Percentiles rank a stretch among this genome's conserved stretches.
Conservation (phyloP, 139 green algal species). For the Zygnema cylindricum region DNA sequence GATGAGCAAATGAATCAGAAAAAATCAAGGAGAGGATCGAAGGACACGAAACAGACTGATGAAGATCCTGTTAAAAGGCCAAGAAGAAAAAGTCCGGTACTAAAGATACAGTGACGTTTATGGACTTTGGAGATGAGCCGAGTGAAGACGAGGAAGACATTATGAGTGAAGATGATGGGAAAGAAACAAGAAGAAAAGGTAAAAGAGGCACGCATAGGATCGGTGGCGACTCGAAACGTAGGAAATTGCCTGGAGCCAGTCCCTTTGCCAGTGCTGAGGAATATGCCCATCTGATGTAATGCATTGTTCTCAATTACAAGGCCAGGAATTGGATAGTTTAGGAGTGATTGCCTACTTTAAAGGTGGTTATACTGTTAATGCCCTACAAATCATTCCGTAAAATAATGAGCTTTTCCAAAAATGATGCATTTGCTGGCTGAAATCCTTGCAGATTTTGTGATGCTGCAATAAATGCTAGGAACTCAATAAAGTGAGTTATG, state of each 20-base stretch:
- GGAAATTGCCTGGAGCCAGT: background rate
- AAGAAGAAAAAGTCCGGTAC: constrained; percentile 4
- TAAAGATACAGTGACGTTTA: constrained; percentile 13
- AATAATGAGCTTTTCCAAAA: no score
- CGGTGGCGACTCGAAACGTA: constrained; percentile 19
- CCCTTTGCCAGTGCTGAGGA: constrained; percentile 45
- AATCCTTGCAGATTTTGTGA: no score
- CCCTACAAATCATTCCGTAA: no score
- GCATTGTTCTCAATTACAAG: no score
- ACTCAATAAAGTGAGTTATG: no score
- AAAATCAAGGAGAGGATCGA: constrained; percentile 4
- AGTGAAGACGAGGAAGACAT: constrained; percentile 38
- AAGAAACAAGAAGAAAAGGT: constrained; percentile 30
- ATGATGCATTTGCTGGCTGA: no score
- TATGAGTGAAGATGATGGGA: background rate
- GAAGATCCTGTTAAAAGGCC: background rate
- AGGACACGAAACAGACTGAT: background rate
- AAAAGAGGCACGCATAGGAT: constrained; percentile 18
- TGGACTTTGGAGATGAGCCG: background rate
- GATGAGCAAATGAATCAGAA: background rate
- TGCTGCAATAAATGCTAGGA: no score
- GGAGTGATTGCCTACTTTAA: no score
- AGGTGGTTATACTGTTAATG: no score
- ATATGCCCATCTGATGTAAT: constrained; percentile 32
- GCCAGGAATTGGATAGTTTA: no score